Conservation (phyloP, 495 filamentous ascomycete species). For the Astrocystis sublimbata region DNA sequence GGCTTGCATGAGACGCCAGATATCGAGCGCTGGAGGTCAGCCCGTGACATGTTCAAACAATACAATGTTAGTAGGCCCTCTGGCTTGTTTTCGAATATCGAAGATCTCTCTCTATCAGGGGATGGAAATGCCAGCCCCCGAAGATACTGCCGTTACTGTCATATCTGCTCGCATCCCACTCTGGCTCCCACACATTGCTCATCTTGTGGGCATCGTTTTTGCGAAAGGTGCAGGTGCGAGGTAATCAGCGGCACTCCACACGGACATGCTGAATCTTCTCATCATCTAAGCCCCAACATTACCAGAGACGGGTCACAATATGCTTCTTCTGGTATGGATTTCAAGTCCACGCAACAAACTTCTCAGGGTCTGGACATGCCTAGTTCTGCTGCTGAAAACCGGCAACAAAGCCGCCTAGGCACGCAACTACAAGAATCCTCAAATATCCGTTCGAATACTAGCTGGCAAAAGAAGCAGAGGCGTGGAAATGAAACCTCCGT, state of each 20-base stretch:
- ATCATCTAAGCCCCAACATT: conserved; percentile 14
- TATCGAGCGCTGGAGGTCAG: conserved; percentile 26
- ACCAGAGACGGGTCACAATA: neutral
- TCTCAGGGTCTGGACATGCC: neutral
- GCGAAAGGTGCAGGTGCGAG: conserved; percentile 33
- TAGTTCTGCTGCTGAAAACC: neutral
- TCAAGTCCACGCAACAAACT: neutral
- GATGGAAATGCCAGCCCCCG: conserved; percentile 31
- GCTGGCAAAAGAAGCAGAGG: neutral
- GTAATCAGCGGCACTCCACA: conserved; percentile 22
- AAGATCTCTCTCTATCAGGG: conserved; percentile 33
- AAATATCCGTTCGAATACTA: neutral
- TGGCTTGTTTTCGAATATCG: conserved; percentile 45
- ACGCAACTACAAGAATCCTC: neutral
- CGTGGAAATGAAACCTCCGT: neutral
- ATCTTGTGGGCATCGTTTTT: conserved; percentile 42
- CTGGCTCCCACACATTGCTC: conserved; percentile 36
- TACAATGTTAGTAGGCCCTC: conserved; percentile 37
- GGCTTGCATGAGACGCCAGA: conserved; percentile 11
- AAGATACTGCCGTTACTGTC: conserved; percentile 35
- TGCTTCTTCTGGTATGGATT: neutral
- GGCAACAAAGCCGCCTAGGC: neutral
- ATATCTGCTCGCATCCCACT: conserved; percentile 40
- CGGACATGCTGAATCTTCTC: conserved; percentile 16
- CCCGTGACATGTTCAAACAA: conserved; percentile 37